phyloP scores from a whole-genome alignment of 352 stramenopile genomes.

The Poterioochromonas sp. region DNA sequence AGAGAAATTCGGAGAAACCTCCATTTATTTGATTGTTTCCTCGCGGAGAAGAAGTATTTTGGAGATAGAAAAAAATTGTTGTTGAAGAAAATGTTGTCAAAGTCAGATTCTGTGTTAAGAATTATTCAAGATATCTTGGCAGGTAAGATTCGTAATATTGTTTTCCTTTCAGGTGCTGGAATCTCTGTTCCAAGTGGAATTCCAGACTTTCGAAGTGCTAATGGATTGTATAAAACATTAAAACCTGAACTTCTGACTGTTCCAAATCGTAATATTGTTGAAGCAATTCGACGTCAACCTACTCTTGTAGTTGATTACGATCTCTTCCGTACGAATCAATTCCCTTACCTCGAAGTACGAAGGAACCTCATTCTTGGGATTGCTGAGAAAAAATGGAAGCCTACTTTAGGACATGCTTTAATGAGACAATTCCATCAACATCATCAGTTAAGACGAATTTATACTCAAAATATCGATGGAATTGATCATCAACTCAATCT shows the following conservation, averaged over 20 bases:
- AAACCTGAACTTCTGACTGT: conserved; percentile 94
- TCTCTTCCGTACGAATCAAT: conserved; percentile 84
- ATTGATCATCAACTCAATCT: conserved; percentile 55
- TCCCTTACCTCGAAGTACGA: conserved; percentile 3
- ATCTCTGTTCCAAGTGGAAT: conserved; percentile 93
- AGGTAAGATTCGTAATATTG: conserved; percentile 49
- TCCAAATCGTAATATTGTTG: background rate
- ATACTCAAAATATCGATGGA: conserved; percentile 97
- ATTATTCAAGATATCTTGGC: background rate
- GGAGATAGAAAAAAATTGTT: no score
- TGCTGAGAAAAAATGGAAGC: conserved; percentile 49
- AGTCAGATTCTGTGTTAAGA: background rate
- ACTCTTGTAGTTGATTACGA: conserved; percentile 55
- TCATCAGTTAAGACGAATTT: conserved; percentile 77
- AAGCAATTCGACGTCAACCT: background rate
- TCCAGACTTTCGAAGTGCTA: conserved; percentile 87
- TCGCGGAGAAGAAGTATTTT: no score
- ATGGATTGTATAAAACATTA: conserved; percentile 66
- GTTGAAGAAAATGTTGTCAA: background rate
- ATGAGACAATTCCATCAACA: conserved; percentile 77
- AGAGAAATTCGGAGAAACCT: no score
- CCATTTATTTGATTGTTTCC: no score
- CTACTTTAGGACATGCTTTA: conserved; percentile 87
- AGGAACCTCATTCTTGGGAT: background rate
- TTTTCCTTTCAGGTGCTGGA: conserved; percentile 78